A percentile compares a stretch with the other conserved stretches of the same genome.
Conservation (phyloP, 257 asterid species). For the Lithospermum erythrorhizon region DNA sequence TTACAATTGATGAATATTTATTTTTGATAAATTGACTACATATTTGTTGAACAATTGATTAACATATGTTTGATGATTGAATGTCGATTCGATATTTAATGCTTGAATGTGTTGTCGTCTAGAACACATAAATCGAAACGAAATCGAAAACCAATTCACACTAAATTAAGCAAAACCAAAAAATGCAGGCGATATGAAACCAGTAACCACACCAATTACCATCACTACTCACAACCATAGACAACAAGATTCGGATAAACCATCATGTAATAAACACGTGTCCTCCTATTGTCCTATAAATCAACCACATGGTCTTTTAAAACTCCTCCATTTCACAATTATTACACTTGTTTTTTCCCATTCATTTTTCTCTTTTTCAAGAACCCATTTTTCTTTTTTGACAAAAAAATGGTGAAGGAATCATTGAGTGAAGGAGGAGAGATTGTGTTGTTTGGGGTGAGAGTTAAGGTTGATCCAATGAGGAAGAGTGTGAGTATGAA, state of each 20-base stretch:
- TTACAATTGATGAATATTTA: no score
- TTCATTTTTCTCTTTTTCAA: background rate
- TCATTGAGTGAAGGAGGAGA: conserved; percentile 21
- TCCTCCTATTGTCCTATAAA: background rate
- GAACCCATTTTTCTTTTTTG: background rate
- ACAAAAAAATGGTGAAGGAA: background rate
- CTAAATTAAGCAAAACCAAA: no score
- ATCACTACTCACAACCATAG: background rate
- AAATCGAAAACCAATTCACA: no score
- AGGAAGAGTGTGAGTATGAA: conserved; percentile 88
- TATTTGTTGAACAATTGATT: no score
- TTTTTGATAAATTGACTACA: no score
- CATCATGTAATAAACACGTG: conserved; percentile 11
- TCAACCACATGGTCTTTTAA: background rate
- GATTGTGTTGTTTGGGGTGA: conserved; percentile 74
- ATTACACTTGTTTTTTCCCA: background rate
- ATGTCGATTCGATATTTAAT: no score
- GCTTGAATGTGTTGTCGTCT: no score
- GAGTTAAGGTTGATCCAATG: conserved; percentile 74
- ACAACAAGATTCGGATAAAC: conserved; percentile 12
- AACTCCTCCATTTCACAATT: background rate
- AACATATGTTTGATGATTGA: no score
- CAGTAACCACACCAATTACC: no score
- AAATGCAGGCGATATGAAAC: no score
- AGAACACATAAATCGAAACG: no score